phyloP scores from a whole-genome alignment of 2,329 filamentous ascomycete genomes.

The Pseudogymnoascus sp. region DNA sequence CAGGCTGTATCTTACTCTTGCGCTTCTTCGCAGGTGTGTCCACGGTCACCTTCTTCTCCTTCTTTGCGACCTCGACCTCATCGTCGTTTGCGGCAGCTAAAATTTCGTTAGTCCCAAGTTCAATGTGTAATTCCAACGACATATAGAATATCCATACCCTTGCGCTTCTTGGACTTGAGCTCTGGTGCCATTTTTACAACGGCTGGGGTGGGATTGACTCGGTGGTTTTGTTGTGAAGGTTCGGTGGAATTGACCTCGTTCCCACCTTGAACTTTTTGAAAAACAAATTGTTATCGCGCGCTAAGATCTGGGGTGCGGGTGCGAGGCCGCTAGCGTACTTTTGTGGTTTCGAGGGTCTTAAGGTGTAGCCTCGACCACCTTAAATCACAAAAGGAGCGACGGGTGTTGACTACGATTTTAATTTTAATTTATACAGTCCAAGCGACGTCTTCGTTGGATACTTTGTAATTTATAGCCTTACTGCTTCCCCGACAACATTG shows the following conservation, averaged over 20 bases:
- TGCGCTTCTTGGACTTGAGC: constrained; percentile 49
- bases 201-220: background rate
- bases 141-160: constrained; percentile 32
- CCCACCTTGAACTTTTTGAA: constrained; percentile 10
- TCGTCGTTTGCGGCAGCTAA: constrained; percentile 32
- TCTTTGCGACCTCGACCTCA: constrained; percentile 30
- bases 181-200: constrained; percentile 43
- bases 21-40: constrained; percentile 27
- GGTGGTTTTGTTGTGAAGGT: constrained; percentile 5
- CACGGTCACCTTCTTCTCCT: constrained; percentile 32
- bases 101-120: constrained; percentile 15
- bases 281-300: constrained; percentile 11
- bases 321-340: constrained; percentile 9
- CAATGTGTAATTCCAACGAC: background rate
- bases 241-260: constrained; percentile 8
- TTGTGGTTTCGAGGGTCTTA: background rate
- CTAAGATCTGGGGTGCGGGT: constrained; percentile 9
- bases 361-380: background rate
- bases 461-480: background rate
- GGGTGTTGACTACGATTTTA: background rate
- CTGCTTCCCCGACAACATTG: background rate
- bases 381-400: background rate
- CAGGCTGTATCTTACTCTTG: constrained; percentile 23
- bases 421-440: background rate
- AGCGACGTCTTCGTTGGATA: background rate